Base-by-base conservation (phyloP, 345 rosid species). In the Euphorbia lathyris region DNA sequence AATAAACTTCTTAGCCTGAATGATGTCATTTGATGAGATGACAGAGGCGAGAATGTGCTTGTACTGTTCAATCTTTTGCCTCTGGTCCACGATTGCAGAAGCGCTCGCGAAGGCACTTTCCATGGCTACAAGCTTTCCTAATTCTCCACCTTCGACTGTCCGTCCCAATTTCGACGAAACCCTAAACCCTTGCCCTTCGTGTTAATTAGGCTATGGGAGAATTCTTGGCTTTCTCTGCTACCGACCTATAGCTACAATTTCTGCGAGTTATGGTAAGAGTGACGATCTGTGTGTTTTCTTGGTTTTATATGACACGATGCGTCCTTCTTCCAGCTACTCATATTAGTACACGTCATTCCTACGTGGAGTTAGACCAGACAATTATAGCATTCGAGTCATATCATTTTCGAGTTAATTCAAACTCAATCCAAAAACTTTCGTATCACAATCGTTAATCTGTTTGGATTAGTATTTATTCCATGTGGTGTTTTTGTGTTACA, bases 41-140 rank as follows among this genome's bases (percentile, higher is more conserved):
- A 95, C 97, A 60, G 96, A 77, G 51, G 96, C 80, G 58, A 95
- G 87, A 71, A 95, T 92, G 76, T 83, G 88, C 83, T 95, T 90
- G 86, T 95, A 95, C 85, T 92, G 97, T 76, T 95, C 99, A 81
- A 95, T 95, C 88, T 90, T 95, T 80, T 88, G 96, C 83, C 99
- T 91, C 87, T 92, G 99, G 80, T 95, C 97, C 2, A 80, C 56
- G 73, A 95, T 86, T 55, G 88, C 79, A 20, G 97, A 80, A 50
- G 97, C 99, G 78, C 71, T 83, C 26, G 82, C 84, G 65, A 92
- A 86, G 40, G 93, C 92, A 71, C 84, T 83, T 61, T 92, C 93
- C 99, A 95, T 95, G 27, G 52, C 48, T 67, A 25, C 36, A 17
- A 11, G n/a, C 5, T 40, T 40, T 9, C 2, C 43, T 6, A 40